A percentile compares a stretch with the other conserved stretches of the same genome.
phyloP scores from a whole-genome alignment of 2,329 filamentous ascomycete genomes.

The Neopestalotiopsis sp. region DNA sequence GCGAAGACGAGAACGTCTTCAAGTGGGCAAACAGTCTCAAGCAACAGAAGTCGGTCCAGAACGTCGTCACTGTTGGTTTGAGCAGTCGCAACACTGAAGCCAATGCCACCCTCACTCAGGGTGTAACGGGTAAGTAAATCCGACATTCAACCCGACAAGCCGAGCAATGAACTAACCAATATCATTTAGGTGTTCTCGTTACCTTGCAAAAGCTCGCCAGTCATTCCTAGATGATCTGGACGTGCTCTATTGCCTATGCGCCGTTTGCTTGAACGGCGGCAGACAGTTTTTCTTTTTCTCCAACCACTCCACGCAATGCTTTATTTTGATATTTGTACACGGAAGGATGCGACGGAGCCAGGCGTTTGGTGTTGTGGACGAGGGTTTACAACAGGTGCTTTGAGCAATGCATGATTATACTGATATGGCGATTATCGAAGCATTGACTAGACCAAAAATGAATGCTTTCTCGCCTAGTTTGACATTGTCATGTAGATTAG shows the following conservation, averaged over 20 bases:
- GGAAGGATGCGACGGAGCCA: not conserved
- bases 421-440: not conserved
- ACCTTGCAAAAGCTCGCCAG: slow-evolving; percentile 57
- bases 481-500: not conserved
- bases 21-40: slow-evolving; percentile 86
- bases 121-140: slow-evolving; percentile 77
- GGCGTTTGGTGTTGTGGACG: not conserved
- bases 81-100: slow-evolving; percentile 90
- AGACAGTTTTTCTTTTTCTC: not conserved
- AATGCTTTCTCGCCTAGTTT: not conserved
- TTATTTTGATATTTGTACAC: not conserved
- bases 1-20: slow-evolving; percentile 93
- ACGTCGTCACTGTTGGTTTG: slow-evolving; percentile 85
- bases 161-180: slow-evolving; percentile 17
- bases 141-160: slow-evolving; percentile 16
- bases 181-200: slow-evolving; percentile 51
- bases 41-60: slow-evolving; percentile 61
- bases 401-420: not conserved
- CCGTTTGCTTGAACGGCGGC: not conserved
- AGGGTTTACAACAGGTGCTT: not conserved
- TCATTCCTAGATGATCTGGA: slow-evolving; percentile 36
- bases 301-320: not conserved
- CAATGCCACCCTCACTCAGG: slow-evolving; percentile 83
- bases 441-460: slow-evolving; percentile 1
- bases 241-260: not conserved